These are phyloP conservation scores for Fusarium armeniacum DNA, from an alignment of 2,329 filamentous ascomycete genomes.

Conservation along the genomic window DNA sequence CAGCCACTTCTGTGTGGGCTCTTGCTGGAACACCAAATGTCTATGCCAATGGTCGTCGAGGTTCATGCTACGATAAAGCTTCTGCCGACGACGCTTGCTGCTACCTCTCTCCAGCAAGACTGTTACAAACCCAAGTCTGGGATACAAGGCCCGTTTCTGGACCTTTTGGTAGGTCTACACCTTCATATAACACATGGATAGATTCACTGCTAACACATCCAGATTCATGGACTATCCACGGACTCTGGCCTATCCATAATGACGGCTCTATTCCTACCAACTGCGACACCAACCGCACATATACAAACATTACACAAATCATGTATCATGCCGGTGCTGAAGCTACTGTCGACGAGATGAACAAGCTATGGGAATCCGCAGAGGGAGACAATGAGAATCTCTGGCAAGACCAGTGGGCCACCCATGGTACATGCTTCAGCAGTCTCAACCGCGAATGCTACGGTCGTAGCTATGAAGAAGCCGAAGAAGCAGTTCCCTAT, in stretches of 20 bases:
- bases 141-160: slow-evolving; percentile 23
- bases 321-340: slow-evolving; percentile 23
- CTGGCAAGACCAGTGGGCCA: slow-evolving; percentile 24
- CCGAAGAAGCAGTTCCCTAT: slow-evolving; percentile 25
- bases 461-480: slow-evolving; percentile 11
- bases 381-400: slow-evolving; percentile 11
- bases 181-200: fast-evolving
- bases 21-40: slow-evolving; percentile 25
- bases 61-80: slow-evolving; percentile 9
- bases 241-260: slow-evolving; percentile 19
- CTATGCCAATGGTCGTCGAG: slow-evolving; percentile 10
- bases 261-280: slow-evolving; percentile 19
- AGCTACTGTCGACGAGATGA: slow-evolving; percentile 15
- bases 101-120: slow-evolving; percentile 21
- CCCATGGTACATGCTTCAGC: slow-evolving; percentile 29
- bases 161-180: not conserved
- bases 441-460: slow-evolving; percentile 25
- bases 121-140: slow-evolving; percentile 30
- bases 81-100: slow-evolving; percentile 13
- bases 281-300: slow-evolving; percentile 33
- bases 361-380: slow-evolving; percentile 9
- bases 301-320: slow-evolving; percentile 34
- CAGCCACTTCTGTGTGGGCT: slow-evolving; percentile 24
- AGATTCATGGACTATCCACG: slow-evolving; percentile 30
- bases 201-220: not conserved